These are phyloP conservation scores for Tricholoma saponaceum DNA, from an alignment of 768 basidiomycete species.

Conservation along the genomic window DNA sequence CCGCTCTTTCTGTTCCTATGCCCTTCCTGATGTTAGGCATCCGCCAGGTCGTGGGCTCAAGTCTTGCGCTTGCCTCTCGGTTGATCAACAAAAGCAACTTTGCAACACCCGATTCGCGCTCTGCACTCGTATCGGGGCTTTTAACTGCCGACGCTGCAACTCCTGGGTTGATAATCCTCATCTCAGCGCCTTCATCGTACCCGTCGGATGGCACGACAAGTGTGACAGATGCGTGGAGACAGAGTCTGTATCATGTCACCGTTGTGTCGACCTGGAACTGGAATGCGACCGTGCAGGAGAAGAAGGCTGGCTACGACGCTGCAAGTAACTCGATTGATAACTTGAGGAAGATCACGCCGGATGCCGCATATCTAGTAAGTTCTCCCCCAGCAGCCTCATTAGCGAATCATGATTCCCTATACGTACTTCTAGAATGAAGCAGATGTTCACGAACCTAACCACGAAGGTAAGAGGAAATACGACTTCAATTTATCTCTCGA, in stretches of 20 bases:
- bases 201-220: constrained; percentile 33
- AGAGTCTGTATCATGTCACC: constrained; percentile 43
- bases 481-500: neutral
- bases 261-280: constrained; percentile 40
- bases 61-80: constrained; percentile 39
- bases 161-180: constrained; percentile 38
- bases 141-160: constrained; percentile 30
- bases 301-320: constrained; percentile 25
- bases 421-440: constrained; percentile 37
- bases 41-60: constrained; percentile 33
- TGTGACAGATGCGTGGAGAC: constrained; percentile 41
- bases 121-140: constrained; percentile 32
- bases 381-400: neutral
- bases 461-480: constrained; percentile 27
- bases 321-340: constrained; percentile 35
- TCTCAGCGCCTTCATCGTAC: constrained; percentile 34
- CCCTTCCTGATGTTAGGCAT: constrained; percentile 2
- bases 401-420: neutral
- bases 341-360: constrained; percentile 38
- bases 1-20: neutral
- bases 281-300: constrained; percentile 37
- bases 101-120: constrained; percentile 22
- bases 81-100: constrained; percentile 39
- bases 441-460: constrained; percentile 44
- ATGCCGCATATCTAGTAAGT: constrained; percentile 42